Conservation (phyloP, 441 rosid species). For the Euphorbia schlechtendalii region DNA sequence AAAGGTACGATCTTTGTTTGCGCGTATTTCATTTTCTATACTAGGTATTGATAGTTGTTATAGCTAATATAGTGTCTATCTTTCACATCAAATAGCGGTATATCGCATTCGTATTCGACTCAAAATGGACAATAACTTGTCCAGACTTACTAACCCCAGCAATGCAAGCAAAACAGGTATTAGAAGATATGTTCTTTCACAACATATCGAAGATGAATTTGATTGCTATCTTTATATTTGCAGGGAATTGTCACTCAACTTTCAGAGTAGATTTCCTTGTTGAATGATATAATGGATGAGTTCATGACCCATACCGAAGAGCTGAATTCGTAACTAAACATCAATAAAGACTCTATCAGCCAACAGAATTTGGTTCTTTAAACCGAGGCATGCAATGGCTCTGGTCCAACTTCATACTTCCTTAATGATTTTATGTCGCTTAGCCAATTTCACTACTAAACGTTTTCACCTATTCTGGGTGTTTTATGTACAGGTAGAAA, state of each 20-base stretch:
- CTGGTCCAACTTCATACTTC: slow-evolving; percentile 85
- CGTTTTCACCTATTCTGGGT: no score
- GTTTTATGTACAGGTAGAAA: no score
- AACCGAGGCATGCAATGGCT: no score
- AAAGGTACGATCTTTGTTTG: no score
- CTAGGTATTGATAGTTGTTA: slow-evolving; percentile 16
- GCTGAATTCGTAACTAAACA: slow-evolving; percentile 53
- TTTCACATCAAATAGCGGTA: slow-evolving; percentile 40
- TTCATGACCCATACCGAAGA: slow-evolving; percentile 74
- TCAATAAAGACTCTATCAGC: slow-evolving; percentile 47
- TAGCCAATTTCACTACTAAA: no score
- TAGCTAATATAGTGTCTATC: slow-evolving; percentile 24
- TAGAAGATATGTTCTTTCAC: not conserved
- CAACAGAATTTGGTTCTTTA: slow-evolving; percentile 61
- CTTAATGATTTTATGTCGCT: no score
- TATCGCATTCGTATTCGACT: slow-evolving; percentile 92
- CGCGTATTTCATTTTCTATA: no score
- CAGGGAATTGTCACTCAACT: slow-evolving; percentile 75
- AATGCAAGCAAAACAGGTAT: slow-evolving; percentile 48
- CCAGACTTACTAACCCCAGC: slow-evolving; percentile 41
- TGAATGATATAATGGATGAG: slow-evolving; percentile 97
- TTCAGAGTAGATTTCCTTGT: slow-evolving; percentile 87
- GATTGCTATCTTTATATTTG: no score
- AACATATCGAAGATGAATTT: no score
- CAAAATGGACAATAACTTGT: no score